Base-by-base conservation (phyloP, 257 asterid genomes). In the Solanum arcanum region DNA sequence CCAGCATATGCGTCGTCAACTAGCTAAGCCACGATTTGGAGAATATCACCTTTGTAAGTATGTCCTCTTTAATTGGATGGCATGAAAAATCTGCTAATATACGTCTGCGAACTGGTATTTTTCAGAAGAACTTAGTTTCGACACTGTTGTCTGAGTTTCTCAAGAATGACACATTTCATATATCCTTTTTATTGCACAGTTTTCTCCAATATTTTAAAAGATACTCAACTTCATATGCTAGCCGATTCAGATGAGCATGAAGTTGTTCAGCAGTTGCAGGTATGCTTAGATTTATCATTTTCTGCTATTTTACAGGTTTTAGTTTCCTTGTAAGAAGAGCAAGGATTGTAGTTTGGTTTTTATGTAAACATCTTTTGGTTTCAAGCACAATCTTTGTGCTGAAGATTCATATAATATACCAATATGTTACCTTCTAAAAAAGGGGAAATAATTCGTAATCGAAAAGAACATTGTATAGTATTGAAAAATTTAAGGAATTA, bases 221-320 rank as follows among this genome's bases (percentile, higher is more conserved):
- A 97, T 91, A 94, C 99, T 35, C 99, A 97, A 92, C 97, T 97
- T 89, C 99, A 97, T 91, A 93, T 95, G 85, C 91, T 97, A 89
- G 99, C 99, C 69, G 99, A 97, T 90, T 92, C 99, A 81, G 99
- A 97, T 91, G 99, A 94, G 89, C 93, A 93, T 85, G 99, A 97
- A 92, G 90, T 93, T 89, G 99, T 96, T 59, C 99, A 94, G 90
- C 99, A 96, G 94, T 98, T 96, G 77, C 99, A 97, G 99, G 99
- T 97, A 88, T 70, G 64, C 62, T 73, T 44, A 86, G 75, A 73
- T 73, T 86, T 78, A 27, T 9, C 20, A 31, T 73, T 33, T 47
- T 49, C 60, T 23, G 31, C 75, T 86, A 39, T 73, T 73, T 73
- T 72, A 14, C 33, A 3, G 80, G 21, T 75, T 75, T 39, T 75